phyloP scores from a whole-genome alignment of 768 basidiomycete species.

The Phanerodontia chrysosporium region DNA sequence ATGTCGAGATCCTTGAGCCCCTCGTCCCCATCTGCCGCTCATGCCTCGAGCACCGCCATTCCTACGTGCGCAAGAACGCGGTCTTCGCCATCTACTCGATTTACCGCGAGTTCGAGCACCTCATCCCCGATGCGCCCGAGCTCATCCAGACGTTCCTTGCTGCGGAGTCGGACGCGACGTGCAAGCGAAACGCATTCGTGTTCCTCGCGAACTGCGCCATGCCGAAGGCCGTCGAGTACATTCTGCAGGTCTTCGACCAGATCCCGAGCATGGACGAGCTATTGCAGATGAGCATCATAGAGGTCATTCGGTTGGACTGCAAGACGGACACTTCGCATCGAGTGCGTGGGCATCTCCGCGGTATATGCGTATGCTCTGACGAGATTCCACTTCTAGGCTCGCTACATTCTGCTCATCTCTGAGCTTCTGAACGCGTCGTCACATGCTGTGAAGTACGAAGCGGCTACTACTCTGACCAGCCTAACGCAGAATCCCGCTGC shows the following conservation, averaged over 20 bases:
- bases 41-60: conserved; percentile 95
- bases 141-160: conserved; percentile 94
- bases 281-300: conserved; percentile 94
- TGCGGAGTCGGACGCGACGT: conserved; percentile 93
- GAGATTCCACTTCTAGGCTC: conserved; percentile 45
- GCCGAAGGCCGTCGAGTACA: conserved; percentile 88
- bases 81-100: conserved; percentile 95
- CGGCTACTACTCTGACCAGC: conserved; percentile 89
- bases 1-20: conserved; percentile 91
- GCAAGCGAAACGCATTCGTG: conserved; percentile 96
- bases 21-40: conserved; percentile 89
- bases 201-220: conserved; percentile 86
- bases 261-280: conserved; percentile 83
- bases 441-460: conserved; percentile 96
- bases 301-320: conserved; percentile 88
- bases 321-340: conserved; percentile 78
- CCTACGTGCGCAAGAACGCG: conserved; percentile 97
- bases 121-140: conserved; percentile 95
- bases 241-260: conserved; percentile 80
- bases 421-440: conserved; percentile 87
- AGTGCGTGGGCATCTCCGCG: conserved; percentile 41
- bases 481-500: conserved; percentile 95
- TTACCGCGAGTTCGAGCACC: conserved; percentile 89
- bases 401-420: conserved; percentile 91
- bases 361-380: neutral